Percentiles rank a stretch among this genome's conserved stretches.
These are phyloP conservation scores for Salix koriyanagi DNA, from an alignment of 345 rosid genomes.

Conservation along the genomic window DNA sequence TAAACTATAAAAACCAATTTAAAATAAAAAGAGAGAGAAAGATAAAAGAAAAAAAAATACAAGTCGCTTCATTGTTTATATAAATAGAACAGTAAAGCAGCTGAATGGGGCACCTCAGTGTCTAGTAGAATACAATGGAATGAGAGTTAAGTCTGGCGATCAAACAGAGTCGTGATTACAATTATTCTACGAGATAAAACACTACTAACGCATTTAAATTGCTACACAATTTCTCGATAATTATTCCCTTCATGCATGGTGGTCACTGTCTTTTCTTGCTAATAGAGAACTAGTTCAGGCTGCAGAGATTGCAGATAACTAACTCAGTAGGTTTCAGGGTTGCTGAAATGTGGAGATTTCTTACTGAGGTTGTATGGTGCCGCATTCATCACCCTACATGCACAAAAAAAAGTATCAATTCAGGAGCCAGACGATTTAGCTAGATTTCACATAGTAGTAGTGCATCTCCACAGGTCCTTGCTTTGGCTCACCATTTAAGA, in stretches of 20 bases:
- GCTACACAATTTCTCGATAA: slow-evolving; percentile 9
- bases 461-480: background rate
- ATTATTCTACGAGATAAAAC: background rate
- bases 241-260: background rate
- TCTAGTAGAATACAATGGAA: too few species aligned
- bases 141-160: background rate
- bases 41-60: too few species aligned
- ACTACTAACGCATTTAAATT: slow-evolving; percentile 14
- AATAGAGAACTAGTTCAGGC: background rate
- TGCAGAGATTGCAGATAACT: slow-evolving; percentile 26
- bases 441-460: background rate
- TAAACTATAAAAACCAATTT: too few species aligned
- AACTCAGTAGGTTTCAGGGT: slow-evolving; percentile 26
- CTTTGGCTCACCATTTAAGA: background rate
- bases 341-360: slow-evolving; percentile 37
- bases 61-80: too few species aligned
- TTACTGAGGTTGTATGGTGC: slow-evolving; percentile 49
- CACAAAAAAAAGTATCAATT: background rate
- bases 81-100: too few species aligned
- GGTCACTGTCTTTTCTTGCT: slow-evolving; percentile 5
- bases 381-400: slow-evolving; percentile 48
- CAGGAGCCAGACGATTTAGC: background rate
- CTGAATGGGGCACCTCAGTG: too few species aligned
- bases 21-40: too few species aligned
- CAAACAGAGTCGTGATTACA: slow-evolving; percentile 11